Base-by-base conservation (phyloP, 208 protist species). In the Crithidia mellificae region DNA sequence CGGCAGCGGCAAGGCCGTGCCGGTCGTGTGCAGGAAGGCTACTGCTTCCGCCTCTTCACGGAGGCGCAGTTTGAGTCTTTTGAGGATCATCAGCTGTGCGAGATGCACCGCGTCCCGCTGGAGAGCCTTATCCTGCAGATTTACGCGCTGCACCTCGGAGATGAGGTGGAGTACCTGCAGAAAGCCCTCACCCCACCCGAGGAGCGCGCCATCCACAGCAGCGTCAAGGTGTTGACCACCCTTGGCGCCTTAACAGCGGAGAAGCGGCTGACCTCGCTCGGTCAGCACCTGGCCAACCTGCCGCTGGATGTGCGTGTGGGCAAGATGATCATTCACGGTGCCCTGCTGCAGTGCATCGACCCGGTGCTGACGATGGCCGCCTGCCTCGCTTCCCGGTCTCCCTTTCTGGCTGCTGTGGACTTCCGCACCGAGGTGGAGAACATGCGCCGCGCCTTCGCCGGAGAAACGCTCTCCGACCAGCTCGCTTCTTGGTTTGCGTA, bases 341-440 rank as follows among this genome's bases (percentile, higher is more conserved):
- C 90, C 20, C 80, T 99, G 22, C 87, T 99, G 43, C 77, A 95
- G 43, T 99, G 98, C 85, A 29, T 98, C 19, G 97, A 99, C 71
- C 97, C 97, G 8, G 88, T 98, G 22, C 76, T 99, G 30, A 99
- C 97, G 14, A 97, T 99, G 63, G 96, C 96, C 9, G 98, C 98
- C 0, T 91, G 85, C 65, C 75, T 96, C 4, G 76, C 83, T 19
- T 75, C 87, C 11, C 91, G 94, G 20, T 87, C 84, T 54, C 96
- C 95, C 12, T 98, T 99, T 72, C 51, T 98, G 22, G 76, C 88
- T 11, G 82, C 96, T 22, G 74, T 97, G 5, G 96, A 98, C 47
- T 87, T 97, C 77, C 84, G 88, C 24, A 74, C 76, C 1, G 89
- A 96, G 74, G 93, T 97, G 32, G 80, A 93, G 55, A 78, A 68